Percentiles rank a stretch among this genome's conserved stretches.
phyloP scores from a whole-genome alignment of 139 green algal species.

The Chlamydomonas asymmetrica region DNA sequence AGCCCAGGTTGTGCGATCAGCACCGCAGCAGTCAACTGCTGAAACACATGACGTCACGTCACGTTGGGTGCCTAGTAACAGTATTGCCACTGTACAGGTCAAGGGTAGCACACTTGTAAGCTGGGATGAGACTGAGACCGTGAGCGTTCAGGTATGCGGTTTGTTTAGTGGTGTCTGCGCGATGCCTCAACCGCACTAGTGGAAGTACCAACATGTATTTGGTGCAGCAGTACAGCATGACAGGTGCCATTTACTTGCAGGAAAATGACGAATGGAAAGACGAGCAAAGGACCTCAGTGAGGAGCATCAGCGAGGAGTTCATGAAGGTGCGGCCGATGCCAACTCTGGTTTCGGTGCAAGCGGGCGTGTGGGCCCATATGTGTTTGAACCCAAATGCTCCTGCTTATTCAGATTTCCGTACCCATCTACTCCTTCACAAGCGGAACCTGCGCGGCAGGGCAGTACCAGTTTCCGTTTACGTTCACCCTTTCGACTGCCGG shows the following conservation, averaged over 20 bases:
- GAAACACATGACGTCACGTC: background rate
- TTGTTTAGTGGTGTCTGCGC: too few relatives aligned
- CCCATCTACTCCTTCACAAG: background rate
- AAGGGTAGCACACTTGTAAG: background rate
- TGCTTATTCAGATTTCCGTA: background rate
- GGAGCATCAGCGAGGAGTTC: background rate
- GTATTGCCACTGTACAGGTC: background rate
- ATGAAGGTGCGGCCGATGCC: background rate
- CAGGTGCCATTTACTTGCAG: background rate
- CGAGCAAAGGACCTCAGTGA: background rate
- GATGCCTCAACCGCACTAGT: too few relatives aligned
- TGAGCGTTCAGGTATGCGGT: too few relatives aligned
- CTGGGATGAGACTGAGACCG: background rate
- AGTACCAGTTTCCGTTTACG: constrained; percentile 5
- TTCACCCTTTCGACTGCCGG: background rate
- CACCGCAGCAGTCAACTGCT: background rate
- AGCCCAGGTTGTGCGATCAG: background rate
- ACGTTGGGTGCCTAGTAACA: background rate
- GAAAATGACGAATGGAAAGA: background rate
- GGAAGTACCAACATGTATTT: too few relatives aligned
- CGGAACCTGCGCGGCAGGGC: background rate
- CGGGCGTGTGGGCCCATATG: background rate
- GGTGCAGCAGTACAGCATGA: too few relatives aligned
- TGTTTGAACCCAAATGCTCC: background rate
- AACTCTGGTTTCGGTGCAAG: background rate